phyloP scores from a whole-genome alignment of 768 basidiomycete genomes.

The Amanita jacksonii region DNA sequence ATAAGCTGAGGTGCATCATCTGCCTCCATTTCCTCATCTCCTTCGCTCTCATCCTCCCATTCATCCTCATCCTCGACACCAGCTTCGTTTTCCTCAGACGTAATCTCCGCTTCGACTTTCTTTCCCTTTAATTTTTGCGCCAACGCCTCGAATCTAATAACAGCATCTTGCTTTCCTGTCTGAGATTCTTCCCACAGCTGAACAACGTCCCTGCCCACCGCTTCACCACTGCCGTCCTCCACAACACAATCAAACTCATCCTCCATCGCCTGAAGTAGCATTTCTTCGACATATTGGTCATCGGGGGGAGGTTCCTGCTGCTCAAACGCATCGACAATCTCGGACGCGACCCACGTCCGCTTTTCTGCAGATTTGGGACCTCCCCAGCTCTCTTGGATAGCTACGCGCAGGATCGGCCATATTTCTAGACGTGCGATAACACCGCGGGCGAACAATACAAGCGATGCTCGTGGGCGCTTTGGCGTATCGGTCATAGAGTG shows the following conservation, averaged over 20 bases:
- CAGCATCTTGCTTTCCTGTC: constrained; percentile 34
- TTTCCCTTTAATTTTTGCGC: constrained; percentile 52
- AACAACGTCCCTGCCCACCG: constrained; percentile 65
- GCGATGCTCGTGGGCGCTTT: constrained; percentile 30
- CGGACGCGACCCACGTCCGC: constrained; percentile 77
- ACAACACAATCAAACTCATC: constrained; percentile 83
- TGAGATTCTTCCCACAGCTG: constrained; percentile 51
- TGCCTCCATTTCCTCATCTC: constrained; percentile 35
- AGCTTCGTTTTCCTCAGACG: constrained; percentile 36
- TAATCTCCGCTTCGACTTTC: constrained; percentile 20
- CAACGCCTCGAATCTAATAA: constrained; percentile 53
- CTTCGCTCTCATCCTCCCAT: constrained; percentile 38
- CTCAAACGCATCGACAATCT: constrained; percentile 75
- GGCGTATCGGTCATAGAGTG: constrained; percentile 4
- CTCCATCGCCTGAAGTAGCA: constrained; percentile 72
- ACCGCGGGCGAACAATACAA: constrained; percentile 78
- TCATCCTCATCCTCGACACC: constrained; percentile 33
- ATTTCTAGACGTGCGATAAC: constrained; percentile 70
- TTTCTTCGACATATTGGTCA: constrained; percentile 69
- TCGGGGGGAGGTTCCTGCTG: constrained; percentile 41
- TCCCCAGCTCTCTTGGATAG: constrained; percentile 82
- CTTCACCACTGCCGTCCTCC: constrained; percentile 77
- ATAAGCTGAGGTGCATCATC: constrained; percentile 51
- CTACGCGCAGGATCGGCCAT: constrained; percentile 84
- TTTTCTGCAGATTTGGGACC: constrained; percentile 63